These are phyloP conservation scores for Malassezia psittaci DNA, from an alignment of 1,284 basidiomycete species.

Conservation along the genomic window DNA sequence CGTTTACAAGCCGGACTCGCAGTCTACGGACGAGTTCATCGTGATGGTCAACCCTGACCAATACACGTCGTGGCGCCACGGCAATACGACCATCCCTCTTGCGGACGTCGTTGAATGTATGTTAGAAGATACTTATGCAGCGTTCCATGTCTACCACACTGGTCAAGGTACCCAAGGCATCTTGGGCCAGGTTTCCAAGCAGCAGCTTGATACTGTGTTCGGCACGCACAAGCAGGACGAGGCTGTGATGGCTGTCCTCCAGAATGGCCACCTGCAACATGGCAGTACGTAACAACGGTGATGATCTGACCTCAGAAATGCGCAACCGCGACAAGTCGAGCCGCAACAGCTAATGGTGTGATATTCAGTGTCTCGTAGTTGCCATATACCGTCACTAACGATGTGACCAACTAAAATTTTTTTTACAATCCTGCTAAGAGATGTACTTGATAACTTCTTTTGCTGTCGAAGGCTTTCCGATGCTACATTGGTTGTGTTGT, in stretches of 20 bases:
- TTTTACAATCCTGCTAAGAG: too few species aligned
- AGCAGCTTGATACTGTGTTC: constrained; percentile 48
- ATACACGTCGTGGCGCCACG: constrained; percentile 47
- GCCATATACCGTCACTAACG: too few species aligned
- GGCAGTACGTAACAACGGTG: neutral
- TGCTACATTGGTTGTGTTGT: too few species aligned
- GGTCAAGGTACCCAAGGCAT: constrained; percentile 49
- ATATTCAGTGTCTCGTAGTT: neutral
- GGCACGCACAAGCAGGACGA: constrained; percentile 42
- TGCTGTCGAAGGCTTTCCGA: too few species aligned
- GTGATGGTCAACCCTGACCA: constrained; percentile 43
- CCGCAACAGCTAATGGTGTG: neutral
- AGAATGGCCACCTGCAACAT: constrained; percentile 39
- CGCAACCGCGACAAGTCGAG: neutral
- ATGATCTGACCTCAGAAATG: neutral
- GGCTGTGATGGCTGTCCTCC: constrained; percentile 41
- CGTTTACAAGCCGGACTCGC: constrained; percentile 47
- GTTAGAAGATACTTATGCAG: constrained; percentile 10
- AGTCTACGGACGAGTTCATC: constrained; percentile 48
- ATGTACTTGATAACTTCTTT: too few species aligned
- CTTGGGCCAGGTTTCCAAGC: constrained; percentile 47
- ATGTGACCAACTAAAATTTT: too few species aligned
- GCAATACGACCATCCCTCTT: constrained; percentile 48
- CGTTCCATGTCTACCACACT: constrained; percentile 49
- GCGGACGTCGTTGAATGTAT: constrained; percentile 47